These are phyloP conservation scores for Agaricales sp. DNA, from an alignment of 1,284 basidiomycete species.

Conservation along the genomic window DNA sequence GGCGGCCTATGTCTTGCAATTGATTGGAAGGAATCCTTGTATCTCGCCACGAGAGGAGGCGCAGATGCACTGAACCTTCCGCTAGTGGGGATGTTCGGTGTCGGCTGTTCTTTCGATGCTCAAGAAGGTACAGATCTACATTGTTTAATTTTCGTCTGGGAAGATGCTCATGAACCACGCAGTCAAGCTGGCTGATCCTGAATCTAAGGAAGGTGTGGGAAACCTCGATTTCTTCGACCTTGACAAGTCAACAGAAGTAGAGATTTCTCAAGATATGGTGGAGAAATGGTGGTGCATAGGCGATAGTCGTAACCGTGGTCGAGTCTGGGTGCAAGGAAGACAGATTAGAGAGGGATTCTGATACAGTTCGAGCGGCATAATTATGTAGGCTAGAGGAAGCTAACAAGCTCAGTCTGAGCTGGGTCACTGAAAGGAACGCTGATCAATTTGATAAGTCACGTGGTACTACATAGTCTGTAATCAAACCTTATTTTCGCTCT, in stretches of 20 bases:
- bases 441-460: no score
- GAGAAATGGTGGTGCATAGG: constrained; percentile 89
- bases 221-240: constrained; percentile 60
- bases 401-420: no score
- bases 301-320: constrained; percentile 49
- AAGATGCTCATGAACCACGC: constrained; percentile 2
- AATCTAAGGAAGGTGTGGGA: constrained; percentile 36
- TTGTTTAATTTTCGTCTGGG: constrained; percentile 1
- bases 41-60: constrained; percentile 72
- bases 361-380: no score
- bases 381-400: no score
- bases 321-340: constrained; percentile 69
- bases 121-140: constrained; percentile 57
- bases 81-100: constrained; percentile 41
- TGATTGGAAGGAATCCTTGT: constrained; percentile 75
- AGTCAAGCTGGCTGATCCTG: constrained; percentile 43
- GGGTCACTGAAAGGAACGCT: no score
- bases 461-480: no score
- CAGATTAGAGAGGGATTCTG: no score
- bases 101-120: constrained; percentile 73
- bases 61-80: constrained; percentile 52
- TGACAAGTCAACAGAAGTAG: constrained; percentile 13
- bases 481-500: no score
- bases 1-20: constrained; percentile 29
- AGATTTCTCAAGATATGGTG: constrained; percentile 42